These are phyloP conservation scores for Tolypocladium capitatum DNA, from an alignment of 2,329 filamentous ascomycete genomes.

Conservation along the genomic window DNA sequence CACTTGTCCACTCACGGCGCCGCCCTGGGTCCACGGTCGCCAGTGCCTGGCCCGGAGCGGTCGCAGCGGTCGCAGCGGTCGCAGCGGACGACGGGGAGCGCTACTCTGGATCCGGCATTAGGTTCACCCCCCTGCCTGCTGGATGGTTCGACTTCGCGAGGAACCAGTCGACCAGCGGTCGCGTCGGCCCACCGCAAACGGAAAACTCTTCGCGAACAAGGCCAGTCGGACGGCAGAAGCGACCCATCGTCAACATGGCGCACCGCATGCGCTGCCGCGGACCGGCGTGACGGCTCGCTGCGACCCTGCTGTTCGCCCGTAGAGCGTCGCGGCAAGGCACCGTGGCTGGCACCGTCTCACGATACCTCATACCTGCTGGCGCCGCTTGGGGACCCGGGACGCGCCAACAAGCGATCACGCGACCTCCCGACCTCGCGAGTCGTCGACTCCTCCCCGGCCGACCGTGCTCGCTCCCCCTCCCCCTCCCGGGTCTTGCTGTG, in stretches of 20 bases:
- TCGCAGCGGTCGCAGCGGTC: neutral
- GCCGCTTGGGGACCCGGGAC: neutral
- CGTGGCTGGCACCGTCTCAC: slow-evolving; percentile 4
- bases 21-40: slow-evolving; percentile 12
- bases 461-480: neutral
- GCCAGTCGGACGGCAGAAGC: neutral
- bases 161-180: neutral
- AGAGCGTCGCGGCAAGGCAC: neutral
- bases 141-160: neutral
- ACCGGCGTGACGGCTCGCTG: neutral
- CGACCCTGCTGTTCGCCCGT: neutral
- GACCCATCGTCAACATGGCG: neutral
- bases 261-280: neutral
- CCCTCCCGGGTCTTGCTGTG: neutral
- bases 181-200: neutral
- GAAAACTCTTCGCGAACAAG: neutral
- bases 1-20: slow-evolving; percentile 13
- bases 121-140: neutral
- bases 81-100: neutral
- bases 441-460: neutral
- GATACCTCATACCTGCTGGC: slow-evolving; percentile 5
- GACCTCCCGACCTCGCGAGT: slow-evolving; percentile 5
- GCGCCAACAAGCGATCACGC: slow-evolving; percentile 5
- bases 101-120: too few relatives aligned
- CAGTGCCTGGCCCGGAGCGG: slow-evolving; percentile 10